These are phyloP conservation scores for Cucurbita ficifolia DNA, from an alignment of 306 rosid genomes.

Conservation along the genomic window DNA sequence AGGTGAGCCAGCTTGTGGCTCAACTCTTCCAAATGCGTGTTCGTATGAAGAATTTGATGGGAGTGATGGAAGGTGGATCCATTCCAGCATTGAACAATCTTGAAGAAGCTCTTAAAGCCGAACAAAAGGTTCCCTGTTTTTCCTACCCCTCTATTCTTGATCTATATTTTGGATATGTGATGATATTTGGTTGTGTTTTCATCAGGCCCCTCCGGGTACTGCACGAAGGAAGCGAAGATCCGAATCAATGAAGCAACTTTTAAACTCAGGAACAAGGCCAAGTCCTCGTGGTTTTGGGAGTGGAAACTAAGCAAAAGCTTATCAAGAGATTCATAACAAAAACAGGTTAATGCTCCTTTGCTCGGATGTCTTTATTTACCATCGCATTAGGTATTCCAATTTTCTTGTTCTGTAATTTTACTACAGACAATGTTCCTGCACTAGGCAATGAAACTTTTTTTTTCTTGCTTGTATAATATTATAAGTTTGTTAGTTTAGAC, in stretches of 20 bases:
- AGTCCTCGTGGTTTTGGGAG: conserved; percentile 79
- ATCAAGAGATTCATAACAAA: neutral
- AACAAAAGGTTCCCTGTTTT: conserved; percentile 51
- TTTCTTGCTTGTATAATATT: neutral
- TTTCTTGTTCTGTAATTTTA: neutral
- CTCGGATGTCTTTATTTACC: neutral
- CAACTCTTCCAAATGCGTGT: conserved; percentile 95
- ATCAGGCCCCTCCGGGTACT: conserved; percentile 72
- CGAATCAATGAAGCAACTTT: conserved; percentile 39
- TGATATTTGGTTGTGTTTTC: neutral
- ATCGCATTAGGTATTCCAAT: neutral
- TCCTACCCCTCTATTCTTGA: neutral
- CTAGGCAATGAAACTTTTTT: neutral
- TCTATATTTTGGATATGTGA: neutral
- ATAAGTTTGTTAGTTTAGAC: neutral
- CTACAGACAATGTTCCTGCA: neutral
- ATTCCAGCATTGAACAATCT: conserved; percentile 74
- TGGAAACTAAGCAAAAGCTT: conserved; percentile 24
- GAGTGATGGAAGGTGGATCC: conserved; percentile 83
- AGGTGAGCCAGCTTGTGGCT: conserved; percentile 88
- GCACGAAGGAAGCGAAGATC: conserved; percentile 74
- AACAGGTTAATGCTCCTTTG: neutral
- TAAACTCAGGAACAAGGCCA: conserved; percentile 43
- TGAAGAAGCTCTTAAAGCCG: conserved; percentile 77
- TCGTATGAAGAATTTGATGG: conserved; percentile 88